Evolutionary conservation across 1,284 basidiomycete species (phyloP), one percentile per base, ranked within the genome.

Genomic region (Ganoderma leucocontextum): DNA sequence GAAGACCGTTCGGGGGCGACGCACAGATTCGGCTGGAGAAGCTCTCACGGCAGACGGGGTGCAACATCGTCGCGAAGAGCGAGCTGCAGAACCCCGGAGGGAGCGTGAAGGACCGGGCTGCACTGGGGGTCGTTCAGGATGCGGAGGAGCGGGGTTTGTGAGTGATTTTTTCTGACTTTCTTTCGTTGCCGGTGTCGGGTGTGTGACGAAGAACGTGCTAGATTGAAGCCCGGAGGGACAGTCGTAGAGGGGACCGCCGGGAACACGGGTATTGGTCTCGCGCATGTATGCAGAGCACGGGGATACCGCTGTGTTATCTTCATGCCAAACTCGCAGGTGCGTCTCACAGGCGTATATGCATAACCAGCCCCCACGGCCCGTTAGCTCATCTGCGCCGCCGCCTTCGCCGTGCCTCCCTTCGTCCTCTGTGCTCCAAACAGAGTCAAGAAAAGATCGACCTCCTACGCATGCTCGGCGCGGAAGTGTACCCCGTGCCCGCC

Each of bases 71-170:
- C 70, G 97, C 95, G 57, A 99, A 99, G 80, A 96, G 96, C 61
- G 97, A 99, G 82, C 97, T 99, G 79, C 96, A 98, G 85, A 98
- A 98, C 76, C 98, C 98, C 0, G 98, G 98, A n/a, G 98, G 98
- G 57, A 97, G 95, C 73, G 96, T 99, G 76, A 99, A 99, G 83
- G 97, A 99, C 80, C 91, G 97, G 68, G 97, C 97, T 49, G 97
- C 97, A 0, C 87, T 99, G 25, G 97, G 94, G 69, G 87, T 99
- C 65, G 84, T 99, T 65, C 86, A 85, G 71, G 93, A 98, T 79
- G 98, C 98, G 4, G 97, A 99, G 82, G 86, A 92, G 77, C 87
- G 88, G 75, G 96, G 94, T 75, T 78, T 84, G 95, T 93, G 75
- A 77, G 88, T 84, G 47, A 57, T 42, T 65, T 42, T 65, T 39